Conservation (phyloP, 1,284 basidiomycete genomes). For the Naganishia cerealis region DNA sequence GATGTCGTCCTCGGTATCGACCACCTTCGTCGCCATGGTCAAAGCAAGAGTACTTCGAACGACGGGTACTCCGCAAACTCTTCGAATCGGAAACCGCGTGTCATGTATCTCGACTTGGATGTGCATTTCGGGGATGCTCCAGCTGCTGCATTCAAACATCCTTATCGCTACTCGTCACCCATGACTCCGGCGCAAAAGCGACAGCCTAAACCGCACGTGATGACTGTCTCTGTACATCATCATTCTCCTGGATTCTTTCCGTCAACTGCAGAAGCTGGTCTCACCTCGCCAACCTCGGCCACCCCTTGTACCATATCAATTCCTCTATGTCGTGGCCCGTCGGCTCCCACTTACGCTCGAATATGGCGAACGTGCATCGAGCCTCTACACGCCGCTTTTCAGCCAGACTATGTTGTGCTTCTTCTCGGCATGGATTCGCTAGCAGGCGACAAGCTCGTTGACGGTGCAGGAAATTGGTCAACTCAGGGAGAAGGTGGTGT, state of each 20-base stretch:
- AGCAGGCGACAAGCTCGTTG: conserved; percentile 74
- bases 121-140: conserved; percentile 84
- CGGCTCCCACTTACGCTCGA: conserved; percentile 61
- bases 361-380: conserved; percentile 66
- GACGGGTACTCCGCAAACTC: neutral
- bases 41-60: conserved; percentile 49
- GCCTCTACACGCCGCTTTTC: conserved; percentile 63
- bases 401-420: conserved; percentile 74
- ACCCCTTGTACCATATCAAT: conserved; percentile 75
- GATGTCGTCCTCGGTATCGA: conserved; percentile 81
- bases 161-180: conserved; percentile 36
- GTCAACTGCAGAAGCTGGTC: conserved; percentile 59
- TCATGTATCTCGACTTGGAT: conserved; percentile 89
- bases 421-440: conserved; percentile 86
- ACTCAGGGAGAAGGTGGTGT: conserved; percentile 66
- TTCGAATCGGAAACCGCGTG: conserved; percentile 57
- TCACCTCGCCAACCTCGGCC: conserved; percentile 58
- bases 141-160: conserved; percentile 67
- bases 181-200: conserved; percentile 24
- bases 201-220: conserved; percentile 58
- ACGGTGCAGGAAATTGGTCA: conserved; percentile 69
- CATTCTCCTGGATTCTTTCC: conserved; percentile 80
- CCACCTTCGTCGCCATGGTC: conserved; percentile 48
- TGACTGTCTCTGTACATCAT: conserved; percentile 84
- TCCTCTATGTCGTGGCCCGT: conserved; percentile 69